Percentiles rank a stretch among this genome's conserved stretches.
Conservation (phyloP, 345 rosid genomes). For the Heritiera fomes region DNA sequence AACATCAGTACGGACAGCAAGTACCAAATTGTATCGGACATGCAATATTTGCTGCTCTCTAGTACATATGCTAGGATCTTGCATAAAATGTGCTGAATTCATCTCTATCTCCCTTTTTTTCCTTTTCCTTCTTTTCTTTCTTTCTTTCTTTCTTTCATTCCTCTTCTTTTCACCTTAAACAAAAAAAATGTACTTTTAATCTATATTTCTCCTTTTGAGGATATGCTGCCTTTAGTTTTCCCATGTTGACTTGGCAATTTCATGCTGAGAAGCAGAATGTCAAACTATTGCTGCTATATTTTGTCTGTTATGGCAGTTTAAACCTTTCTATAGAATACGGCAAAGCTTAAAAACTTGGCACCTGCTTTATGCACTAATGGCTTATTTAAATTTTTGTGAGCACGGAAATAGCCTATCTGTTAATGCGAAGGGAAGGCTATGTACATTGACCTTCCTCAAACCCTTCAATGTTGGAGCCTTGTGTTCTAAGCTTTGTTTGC, state of each 20-base stretch:
- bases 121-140: neutral
- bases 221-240: conserved; percentile 9
- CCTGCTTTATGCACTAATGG: neutral
- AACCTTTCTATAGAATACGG: neutral
- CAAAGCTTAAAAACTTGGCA: neutral
- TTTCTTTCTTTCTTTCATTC: no score
- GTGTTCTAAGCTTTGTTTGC: no score
- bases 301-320: no score
- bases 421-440: no score
- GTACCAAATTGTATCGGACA: neutral
- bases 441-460: no score
- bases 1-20: neutral
- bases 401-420: no score
- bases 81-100: no score
- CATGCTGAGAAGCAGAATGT: neutral
- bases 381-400: neutral
- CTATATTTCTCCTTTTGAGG: neutral
- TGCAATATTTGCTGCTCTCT: neutral
- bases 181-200: neutral
- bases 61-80: neutral
- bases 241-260: neutral
- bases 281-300: no score
- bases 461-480: no score
- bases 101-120: neutral
- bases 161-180: neutral